Conservation (phyloP, 768 basidiomycete genomes). For the Tulasnella sp. region DNA sequence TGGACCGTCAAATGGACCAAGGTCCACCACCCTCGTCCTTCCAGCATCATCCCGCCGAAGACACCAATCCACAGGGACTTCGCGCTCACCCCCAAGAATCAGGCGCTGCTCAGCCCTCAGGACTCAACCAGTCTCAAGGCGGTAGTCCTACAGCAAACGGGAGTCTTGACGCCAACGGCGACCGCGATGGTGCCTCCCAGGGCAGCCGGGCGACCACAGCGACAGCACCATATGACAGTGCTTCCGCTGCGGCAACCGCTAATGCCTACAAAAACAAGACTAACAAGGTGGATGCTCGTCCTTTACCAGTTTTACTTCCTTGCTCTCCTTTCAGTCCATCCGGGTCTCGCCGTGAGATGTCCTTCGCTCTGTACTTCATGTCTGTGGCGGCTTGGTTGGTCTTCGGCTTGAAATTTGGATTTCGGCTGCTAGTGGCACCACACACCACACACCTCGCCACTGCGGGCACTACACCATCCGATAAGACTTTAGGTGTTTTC, state of each 20-base stretch:
- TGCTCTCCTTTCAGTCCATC: not conserved
- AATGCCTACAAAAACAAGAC: not conserved
- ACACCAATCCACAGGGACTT: not conserved
- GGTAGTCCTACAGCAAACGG: not conserved
- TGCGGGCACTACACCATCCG: not conserved
- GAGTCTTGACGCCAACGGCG: not conserved
- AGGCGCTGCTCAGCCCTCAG: not conserved
- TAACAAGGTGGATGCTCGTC: constrained; percentile 1
- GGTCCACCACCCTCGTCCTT: not conserved
- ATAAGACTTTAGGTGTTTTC: not conserved
- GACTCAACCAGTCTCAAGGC: not conserved
- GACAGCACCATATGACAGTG: not conserved
- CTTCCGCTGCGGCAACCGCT: not conserved
- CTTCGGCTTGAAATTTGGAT: not conserved
- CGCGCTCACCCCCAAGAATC: not conserved
- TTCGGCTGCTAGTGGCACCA: not conserved
- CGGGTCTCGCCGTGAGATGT: not conserved
- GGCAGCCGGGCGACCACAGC: not conserved
- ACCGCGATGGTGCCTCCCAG: not conserved
- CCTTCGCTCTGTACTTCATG: not conserved
- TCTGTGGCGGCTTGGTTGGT: not conserved
- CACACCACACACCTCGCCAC: not conserved
- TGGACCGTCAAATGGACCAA: not conserved
- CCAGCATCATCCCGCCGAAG: not conserved
- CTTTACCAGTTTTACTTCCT: not conserved